These are phyloP conservation scores for Corinectria fuckeliana DNA, from an alignment of 2,329 filamentous ascomycete genomes.

Conservation along the genomic window DNA sequence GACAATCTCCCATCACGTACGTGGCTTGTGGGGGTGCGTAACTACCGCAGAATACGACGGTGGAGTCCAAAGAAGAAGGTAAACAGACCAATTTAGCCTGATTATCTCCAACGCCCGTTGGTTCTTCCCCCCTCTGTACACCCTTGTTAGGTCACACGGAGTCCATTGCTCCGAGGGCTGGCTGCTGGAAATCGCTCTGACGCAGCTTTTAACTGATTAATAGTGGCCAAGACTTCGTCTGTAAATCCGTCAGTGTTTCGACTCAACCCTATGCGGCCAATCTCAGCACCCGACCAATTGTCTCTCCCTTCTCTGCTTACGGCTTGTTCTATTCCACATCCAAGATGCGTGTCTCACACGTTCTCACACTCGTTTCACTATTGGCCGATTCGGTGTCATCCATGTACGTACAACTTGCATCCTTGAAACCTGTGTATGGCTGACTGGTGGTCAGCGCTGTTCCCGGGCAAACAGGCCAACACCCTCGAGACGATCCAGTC, in stretches of 20 bases:
- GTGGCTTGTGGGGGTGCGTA: too few relatives aligned
- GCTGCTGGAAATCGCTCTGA: background rate
- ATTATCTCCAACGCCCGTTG: background rate
- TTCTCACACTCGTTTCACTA: conserved; percentile 18
- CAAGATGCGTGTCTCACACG: conserved; percentile 27
- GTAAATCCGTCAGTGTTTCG: background rate
- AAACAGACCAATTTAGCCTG: too few relatives aligned
- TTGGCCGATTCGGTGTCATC: conserved; percentile 20
- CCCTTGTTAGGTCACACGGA: background rate
- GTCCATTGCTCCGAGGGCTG: background rate
- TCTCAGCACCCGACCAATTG: background rate
- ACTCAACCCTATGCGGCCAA: too few relatives aligned
- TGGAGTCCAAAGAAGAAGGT: too few relatives aligned
- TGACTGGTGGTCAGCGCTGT: background rate
- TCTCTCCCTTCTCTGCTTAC: background rate
- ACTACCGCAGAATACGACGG: too few relatives aligned
- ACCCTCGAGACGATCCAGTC: conserved; percentile 1
- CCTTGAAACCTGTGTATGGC: background rate
- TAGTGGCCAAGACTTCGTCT: background rate
- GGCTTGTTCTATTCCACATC: background rate
- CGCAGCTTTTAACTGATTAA: background rate
- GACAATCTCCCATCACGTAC: too few relatives aligned
- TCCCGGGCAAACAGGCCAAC: background rate
- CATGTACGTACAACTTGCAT: background rate
- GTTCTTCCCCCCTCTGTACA: too few relatives aligned